Percentiles rank a stretch among this genome's conserved stretches.
Evolutionary conservation across 139 green algal species (phyloP).

Genomic region (Chlorella ohadii): DNA sequence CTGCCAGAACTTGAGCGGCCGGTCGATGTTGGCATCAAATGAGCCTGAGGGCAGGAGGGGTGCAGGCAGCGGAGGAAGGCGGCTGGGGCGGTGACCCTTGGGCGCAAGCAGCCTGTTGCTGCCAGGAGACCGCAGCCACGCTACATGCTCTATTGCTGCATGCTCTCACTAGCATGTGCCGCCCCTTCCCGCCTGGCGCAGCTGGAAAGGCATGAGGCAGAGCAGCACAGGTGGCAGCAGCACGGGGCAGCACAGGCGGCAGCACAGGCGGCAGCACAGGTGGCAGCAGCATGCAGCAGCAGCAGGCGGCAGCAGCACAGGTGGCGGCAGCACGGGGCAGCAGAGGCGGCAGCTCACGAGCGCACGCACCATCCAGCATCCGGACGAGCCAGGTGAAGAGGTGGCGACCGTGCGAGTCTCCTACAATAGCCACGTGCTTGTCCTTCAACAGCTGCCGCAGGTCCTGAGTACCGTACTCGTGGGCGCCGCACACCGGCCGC

Average conservation of each 20-base stretch:
- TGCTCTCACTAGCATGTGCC: no score
- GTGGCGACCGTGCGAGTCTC: background rate
- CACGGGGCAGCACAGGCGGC: background rate
- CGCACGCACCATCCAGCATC: background rate
- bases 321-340: background rate
- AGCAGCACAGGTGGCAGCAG: no score
- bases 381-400: conserved; percentile 2
- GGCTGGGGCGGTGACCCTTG: no score
- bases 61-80: background rate
- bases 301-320: background rate
- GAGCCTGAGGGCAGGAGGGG: background rate
- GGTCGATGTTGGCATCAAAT: background rate
- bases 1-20: background rate
- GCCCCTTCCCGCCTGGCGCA: no score
- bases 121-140: no score
- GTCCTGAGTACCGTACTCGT: background rate
- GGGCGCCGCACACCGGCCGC: background rate
- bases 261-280: background rate
- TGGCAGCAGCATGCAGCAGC: background rate
- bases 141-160: no score
- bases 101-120: background rate
- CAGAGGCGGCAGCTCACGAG: background rate
- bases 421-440: background rate
- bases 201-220: no score
- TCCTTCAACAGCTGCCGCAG: background rate